Percentiles rank a stretch among this genome's conserved stretches.
phyloP scores from a whole-genome alignment of 1,139 yeast species.

The Lodderomyces pseudojiufengensis region DNA sequence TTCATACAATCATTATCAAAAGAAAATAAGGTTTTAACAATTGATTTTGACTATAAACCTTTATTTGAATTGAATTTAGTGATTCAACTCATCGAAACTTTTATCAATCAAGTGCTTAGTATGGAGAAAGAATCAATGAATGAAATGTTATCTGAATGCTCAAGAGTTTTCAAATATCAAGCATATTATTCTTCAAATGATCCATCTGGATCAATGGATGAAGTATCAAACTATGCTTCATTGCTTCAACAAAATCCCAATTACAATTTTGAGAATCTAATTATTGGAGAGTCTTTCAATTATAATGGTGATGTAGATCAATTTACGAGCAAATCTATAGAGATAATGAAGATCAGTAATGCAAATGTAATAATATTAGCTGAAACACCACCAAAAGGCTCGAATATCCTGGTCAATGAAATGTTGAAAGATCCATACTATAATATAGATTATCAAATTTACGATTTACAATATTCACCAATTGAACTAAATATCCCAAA shows the following conservation, averaged over 20 bases:
- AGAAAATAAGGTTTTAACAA: constrained; percentile 28
- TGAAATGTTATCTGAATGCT: constrained; percentile 38
- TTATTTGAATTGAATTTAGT: constrained; percentile 11
- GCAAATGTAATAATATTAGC: constrained; percentile 11
- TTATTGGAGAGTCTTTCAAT: constrained; percentile 33
- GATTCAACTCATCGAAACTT: constrained; percentile 24
- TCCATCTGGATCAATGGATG: constrained; percentile 38
- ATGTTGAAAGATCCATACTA: constrained; percentile 17
- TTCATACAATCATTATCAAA: constrained; percentile 35
- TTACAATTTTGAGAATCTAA: constrained; percentile 7
- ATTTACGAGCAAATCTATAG: constrained; percentile 7
- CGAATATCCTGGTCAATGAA: not conserved
- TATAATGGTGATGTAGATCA: constrained; percentile 7
- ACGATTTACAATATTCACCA: constrained; percentile 9
- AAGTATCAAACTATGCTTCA: constrained; percentile 25
- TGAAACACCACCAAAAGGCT: not conserved
- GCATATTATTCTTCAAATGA: constrained; percentile 35
- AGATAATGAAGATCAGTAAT: constrained; percentile 7
- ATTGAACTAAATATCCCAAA: constrained; percentile 3
- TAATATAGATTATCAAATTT: constrained; percentile 17
- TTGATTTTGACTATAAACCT: constrained; percentile 46
- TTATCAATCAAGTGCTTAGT: constrained; percentile 16
- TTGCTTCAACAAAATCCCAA: not conserved
- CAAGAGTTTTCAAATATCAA: constrained; percentile 41
- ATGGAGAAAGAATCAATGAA: constrained; percentile 7